phyloP scores from a whole-genome alignment of 2,329 filamentous ascomycete genomes.

The Colletotrichum tropicale region DNA sequence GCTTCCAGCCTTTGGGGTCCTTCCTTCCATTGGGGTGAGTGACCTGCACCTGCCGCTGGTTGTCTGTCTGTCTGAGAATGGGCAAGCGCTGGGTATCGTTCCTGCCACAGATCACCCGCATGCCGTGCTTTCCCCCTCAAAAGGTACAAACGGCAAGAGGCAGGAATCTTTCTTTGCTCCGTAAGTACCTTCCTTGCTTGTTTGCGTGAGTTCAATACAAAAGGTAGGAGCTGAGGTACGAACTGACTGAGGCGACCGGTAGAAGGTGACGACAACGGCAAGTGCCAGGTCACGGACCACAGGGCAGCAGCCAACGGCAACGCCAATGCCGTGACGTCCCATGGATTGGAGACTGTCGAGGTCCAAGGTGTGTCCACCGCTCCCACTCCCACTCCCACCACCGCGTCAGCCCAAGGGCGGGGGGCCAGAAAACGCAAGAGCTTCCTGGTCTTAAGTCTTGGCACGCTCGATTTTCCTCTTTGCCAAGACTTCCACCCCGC shows the following conservation, averaged over 20 bases:
- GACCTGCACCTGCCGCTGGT: neutral
- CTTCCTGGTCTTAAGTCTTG: conserved; percentile 19
- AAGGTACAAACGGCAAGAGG: neutral
- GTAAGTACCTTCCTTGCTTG: neutral
- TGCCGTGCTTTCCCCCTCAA: neutral
- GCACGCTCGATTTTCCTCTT: conserved; percentile 17
- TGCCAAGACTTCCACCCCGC: conserved; percentile 22
- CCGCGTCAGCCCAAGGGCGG: conserved; percentile 18
- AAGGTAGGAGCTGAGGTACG: neutral
- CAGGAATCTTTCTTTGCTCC: neutral
- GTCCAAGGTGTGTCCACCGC: neutral
- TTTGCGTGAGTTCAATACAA: neutral
- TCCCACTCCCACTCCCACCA: conserved; percentile 12
- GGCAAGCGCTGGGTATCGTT: neutral
- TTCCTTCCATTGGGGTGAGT: neutral
- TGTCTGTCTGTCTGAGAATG: neutral
- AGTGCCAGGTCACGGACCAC: neutral
- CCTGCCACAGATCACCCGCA: neutral
- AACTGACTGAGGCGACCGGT: neutral
- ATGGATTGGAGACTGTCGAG: neutral
- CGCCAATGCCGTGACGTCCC: conserved; percentile 1
- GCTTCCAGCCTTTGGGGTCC: neutral
- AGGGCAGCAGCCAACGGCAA: neutral
- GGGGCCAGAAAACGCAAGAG: conserved; percentile 14
- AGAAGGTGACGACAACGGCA: neutral